Evolutionary conservation across 2,329 filamentous ascomycete species (phyloP).

Genomic region (Rhynchosporium agropyri): DNA sequence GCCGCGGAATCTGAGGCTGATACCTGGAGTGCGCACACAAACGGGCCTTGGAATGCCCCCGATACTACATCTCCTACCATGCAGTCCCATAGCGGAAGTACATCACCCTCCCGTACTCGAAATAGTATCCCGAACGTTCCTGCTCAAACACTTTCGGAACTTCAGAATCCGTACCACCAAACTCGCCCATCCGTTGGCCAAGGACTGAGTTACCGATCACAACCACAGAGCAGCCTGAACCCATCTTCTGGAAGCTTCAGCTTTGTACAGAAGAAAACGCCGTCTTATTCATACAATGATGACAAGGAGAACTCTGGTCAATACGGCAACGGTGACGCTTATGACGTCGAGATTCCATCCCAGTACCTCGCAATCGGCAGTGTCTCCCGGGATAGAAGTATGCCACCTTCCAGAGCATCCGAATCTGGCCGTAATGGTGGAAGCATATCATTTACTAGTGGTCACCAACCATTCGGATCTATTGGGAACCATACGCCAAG

Average conservation of each 20-base stretch:
- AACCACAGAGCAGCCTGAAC: constrained; percentile 48
- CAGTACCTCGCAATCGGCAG: constrained; percentile 50
- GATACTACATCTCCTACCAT: constrained; percentile 50
- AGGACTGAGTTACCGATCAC: constrained; percentile 43
- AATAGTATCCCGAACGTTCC: constrained; percentile 48
- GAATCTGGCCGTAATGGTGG: constrained; percentile 45
- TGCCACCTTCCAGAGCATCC: constrained; percentile 58
- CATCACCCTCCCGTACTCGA: constrained; percentile 61
- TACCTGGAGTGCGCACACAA: constrained; percentile 56
- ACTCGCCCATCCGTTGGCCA: constrained; percentile 52
- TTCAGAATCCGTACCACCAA: constrained; percentile 46
- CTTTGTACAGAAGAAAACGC: constrained; percentile 38
- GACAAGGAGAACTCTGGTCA: constrained; percentile 41
- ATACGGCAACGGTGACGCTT: constrained; percentile 32
- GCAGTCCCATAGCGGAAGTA: constrained; percentile 51
- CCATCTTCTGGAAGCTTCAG: constrained; percentile 49
- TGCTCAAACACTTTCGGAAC: constrained; percentile 45
- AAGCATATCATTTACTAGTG: constrained; percentile 32
- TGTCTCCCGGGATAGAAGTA: constrained; percentile 55
- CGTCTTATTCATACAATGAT: constrained; percentile 35
- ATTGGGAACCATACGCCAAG: constrained; percentile 46
- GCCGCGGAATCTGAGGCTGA: constrained; percentile 70
- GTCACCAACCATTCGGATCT: constrained; percentile 36
- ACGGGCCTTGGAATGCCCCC: constrained; percentile 60
- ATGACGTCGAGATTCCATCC: constrained; percentile 35